Evolutionary conservation across 805 yeast species (phyloP), one percentile per base, ranked within the genome.

Genomic region (Clavispora santaluciae): DNA sequence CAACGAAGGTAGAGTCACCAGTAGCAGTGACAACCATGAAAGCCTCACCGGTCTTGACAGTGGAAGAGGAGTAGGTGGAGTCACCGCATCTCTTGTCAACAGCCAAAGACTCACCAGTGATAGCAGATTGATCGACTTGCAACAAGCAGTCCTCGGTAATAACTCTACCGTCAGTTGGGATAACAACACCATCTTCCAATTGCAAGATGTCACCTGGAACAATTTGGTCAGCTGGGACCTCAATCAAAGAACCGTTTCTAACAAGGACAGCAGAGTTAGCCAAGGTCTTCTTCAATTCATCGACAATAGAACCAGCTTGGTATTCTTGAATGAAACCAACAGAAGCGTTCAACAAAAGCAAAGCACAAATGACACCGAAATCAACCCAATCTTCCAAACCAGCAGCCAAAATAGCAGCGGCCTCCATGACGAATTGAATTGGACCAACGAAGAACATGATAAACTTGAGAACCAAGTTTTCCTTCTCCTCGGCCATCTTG

Each of bases 331-430:
- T 76, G 82, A 89, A 89, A 79, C 97, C 97, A 67, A 89, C 96
- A 59, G 73, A 72, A 51, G 96, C 96, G 72, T 89, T 89, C 65
- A 89, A 79, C 68, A 82, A 56, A 58, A 89, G 76, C 57, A 89
- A 73, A 72, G 84, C 96, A 70, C 86, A 81, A 65, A 89, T 89
- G 66, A 89, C 97, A 81, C 97, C 96, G 76, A 89, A 89, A 79
- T 89, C 96, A 63, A 89, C 96, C 96, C 96, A 89, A 75, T 90
- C 96, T 74, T 87, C 87, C 59, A 87, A 77, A 82, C 95, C 96
- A 53, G 95, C 95, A 63, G 96, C 95, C 68, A 87, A 75, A 52
- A 87, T 78, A 57, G 96, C 95, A 61, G 96, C 96, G 61, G 91
- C 95, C 75, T 87, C 95, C 96, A 87, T 87, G 63, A 87, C 95